Percentiles rank a stretch among this genome's conserved stretches.
phyloP scores from a whole-genome alignment of 2,329 filamentous ascomycete species.

The Biscogniauxia marginata region DNA sequence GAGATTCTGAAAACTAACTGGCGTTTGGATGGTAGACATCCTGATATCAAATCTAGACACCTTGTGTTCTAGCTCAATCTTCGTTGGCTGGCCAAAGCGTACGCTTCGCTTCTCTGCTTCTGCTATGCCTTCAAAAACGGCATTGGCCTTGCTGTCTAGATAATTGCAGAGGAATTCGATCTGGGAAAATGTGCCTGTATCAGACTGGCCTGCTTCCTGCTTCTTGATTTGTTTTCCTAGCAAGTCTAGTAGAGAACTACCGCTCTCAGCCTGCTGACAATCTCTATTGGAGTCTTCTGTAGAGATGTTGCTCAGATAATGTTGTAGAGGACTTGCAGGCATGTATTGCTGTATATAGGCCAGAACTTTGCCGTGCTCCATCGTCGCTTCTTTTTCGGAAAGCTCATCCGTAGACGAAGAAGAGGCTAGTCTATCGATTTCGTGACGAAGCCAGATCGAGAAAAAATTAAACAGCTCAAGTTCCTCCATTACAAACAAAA shows the following conservation, averaged over 20 bases:
- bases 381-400: constrained; percentile 71
- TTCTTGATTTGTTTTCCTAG: constrained; percentile 50
- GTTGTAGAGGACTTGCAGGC: constrained; percentile 61
- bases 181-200: constrained; percentile 54
- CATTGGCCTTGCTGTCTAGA: constrained; percentile 56
- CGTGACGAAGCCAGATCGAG: constrained; percentile 77
- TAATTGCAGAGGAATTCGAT: constrained; percentile 64
- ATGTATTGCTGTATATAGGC: constrained; percentile 75
- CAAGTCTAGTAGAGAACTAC: constrained; percentile 45
- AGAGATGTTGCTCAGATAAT: constrained; percentile 55
- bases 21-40: constrained; percentile 44
- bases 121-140: constrained; percentile 66
- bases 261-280: constrained; percentile 44
- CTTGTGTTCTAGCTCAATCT: constrained; percentile 43
- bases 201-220: constrained; percentile 44
- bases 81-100: constrained; percentile 58
- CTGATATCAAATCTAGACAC: constrained; percentile 55
- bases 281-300: constrained; percentile 51
- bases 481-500: constrained; percentile 72
- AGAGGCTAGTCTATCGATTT: constrained; percentile 75
- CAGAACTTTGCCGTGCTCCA: constrained; percentile 71
- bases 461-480: constrained; percentile 75
- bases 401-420: constrained; percentile 67
- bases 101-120: constrained; percentile 68
- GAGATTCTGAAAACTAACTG: constrained; percentile 31